Conservation (phyloP, 1,284 basidiomycete genomes). For the Boletellus deceptivus region DNA sequence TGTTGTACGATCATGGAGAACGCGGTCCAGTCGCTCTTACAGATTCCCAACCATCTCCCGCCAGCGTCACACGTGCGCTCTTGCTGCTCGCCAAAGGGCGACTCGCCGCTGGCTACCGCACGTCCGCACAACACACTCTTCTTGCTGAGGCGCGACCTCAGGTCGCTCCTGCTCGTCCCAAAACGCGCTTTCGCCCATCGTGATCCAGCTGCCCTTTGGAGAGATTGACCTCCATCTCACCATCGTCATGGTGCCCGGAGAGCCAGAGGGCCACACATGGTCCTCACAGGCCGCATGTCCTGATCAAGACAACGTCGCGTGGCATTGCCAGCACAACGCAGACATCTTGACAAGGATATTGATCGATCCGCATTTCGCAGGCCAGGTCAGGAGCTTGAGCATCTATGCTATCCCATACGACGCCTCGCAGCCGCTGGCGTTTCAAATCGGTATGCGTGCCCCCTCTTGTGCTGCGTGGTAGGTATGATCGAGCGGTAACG, state of each 20-base stretch:
- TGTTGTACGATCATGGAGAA: slow-evolving; percentile 69
- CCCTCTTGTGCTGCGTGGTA: not conserved
- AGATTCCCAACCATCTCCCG: slow-evolving; percentile 53
- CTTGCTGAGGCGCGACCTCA: slow-evolving; percentile 64
- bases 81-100: slow-evolving; percentile 63
- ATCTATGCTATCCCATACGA: slow-evolving; percentile 54
- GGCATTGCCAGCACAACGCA: slow-evolving; percentile 63
- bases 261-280: slow-evolving; percentile 21
- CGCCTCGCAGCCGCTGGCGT: slow-evolving; percentile 51
- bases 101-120: slow-evolving; percentile 54
- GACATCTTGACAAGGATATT: slow-evolving; percentile 69
- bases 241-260: slow-evolving; percentile 30
- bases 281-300: slow-evolving; percentile 5
- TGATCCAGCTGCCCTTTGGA: slow-evolving; percentile 63
- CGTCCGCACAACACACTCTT: slow-evolving; percentile 61
- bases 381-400: slow-evolving; percentile 53
- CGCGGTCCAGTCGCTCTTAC: slow-evolving; percentile 67
- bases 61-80: slow-evolving; percentile 56
- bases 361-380: slow-evolving; percentile 56
- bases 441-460: slow-evolving; percentile 54
- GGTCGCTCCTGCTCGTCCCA: slow-evolving; percentile 60
- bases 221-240: slow-evolving; percentile 55
- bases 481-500: not conserved
- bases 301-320: slow-evolving; percentile 39
- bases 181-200: slow-evolving; percentile 65